Percentiles rank a stretch among this genome's conserved stretches.
Evolutionary conservation across 1,284 basidiomycete species (phyloP).

Genomic region (Leccinum solheimii): DNA sequence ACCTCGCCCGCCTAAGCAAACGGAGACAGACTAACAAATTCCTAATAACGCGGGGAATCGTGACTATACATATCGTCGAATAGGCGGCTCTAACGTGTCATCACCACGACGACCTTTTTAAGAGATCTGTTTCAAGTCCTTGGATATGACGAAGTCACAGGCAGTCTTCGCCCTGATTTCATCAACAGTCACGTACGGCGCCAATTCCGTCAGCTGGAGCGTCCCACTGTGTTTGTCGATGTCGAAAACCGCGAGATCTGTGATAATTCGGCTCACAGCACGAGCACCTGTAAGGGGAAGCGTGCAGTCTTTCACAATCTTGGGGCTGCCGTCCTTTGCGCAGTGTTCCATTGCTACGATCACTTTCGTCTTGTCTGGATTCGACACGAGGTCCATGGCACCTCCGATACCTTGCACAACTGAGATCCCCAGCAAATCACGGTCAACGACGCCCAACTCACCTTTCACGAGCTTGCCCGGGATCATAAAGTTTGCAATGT

Average conservation of each 20-base stretch:
- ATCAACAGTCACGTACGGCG: slow-evolving; percentile 77
- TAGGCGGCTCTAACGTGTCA: not conserved
- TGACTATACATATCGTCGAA: slow-evolving; percentile 1
- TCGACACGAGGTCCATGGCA: slow-evolving; percentile 92
- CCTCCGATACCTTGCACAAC: slow-evolving; percentile 77
- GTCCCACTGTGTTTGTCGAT: slow-evolving; percentile 74
- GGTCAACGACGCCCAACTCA: slow-evolving; percentile 9
- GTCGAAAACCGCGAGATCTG: slow-evolving; percentile 87
- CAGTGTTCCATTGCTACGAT: slow-evolving; percentile 88
- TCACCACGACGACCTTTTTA: slow-evolving; percentile 13
- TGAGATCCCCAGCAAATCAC: slow-evolving; percentile 6
- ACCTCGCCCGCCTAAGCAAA: slow-evolving; percentile 11
- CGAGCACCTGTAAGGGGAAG: slow-evolving; percentile 85
- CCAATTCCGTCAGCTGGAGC: slow-evolving; percentile 76
- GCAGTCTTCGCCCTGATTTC: slow-evolving; percentile 84
- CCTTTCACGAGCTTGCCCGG: slow-evolving; percentile 88
- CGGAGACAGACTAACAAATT: not conserved
- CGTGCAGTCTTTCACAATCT: slow-evolving; percentile 79
- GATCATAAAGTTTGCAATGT: slow-evolving; percentile 97
- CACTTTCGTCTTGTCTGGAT: slow-evolving; percentile 85
- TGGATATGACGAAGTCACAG: slow-evolving; percentile 65
- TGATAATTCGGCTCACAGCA: slow-evolving; percentile 86
- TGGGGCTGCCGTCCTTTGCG: slow-evolving; percentile 83
- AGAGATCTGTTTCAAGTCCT: slow-evolving; percentile 38
- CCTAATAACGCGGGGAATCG: not conserved